These are phyloP conservation scores for Parmelia sp. DNA, from an alignment of 495 filamentous ascomycete species.

Conservation along the genomic window DNA sequence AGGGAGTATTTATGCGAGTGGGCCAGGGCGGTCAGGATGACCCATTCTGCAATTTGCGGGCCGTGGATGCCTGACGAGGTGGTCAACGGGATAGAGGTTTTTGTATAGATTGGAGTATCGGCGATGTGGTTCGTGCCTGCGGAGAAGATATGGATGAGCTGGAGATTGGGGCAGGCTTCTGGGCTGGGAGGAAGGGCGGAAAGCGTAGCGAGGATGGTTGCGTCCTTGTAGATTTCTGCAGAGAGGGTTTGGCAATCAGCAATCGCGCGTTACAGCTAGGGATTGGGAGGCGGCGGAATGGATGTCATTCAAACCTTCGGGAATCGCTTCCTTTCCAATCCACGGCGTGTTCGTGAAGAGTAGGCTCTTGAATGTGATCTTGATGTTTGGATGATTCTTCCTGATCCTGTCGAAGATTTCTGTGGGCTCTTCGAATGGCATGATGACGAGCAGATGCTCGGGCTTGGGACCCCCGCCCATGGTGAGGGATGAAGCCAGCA, in stretches of 20 bases:
- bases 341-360: slow-evolving; percentile 17
- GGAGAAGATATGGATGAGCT: slow-evolving; percentile 67
- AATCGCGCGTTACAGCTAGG: not conserved
- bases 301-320: slow-evolving; percentile 8
- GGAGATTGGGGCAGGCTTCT: slow-evolving; percentile 27
- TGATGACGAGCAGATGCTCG: slow-evolving; percentile 41
- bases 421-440: slow-evolving; percentile 39
- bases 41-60: slow-evolving; percentile 82
- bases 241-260: not conserved
- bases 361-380: slow-evolving; percentile 36
- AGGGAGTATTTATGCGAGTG: slow-evolving; percentile 48
- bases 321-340: not conserved
- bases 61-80: slow-evolving; percentile 74
- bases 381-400: slow-evolving; percentile 45
- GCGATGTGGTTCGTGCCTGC: slow-evolving; percentile 68
- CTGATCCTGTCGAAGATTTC: slow-evolving; percentile 39
- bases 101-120: slow-evolving; percentile 55
- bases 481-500: slow-evolving; percentile 14
- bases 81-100: slow-evolving; percentile 58
- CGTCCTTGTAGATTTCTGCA: slow-evolving; percentile 49
- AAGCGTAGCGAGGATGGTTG: slow-evolving; percentile 60
- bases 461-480: slow-evolving; percentile 33
- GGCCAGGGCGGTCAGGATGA: slow-evolving; percentile 48
- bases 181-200: slow-evolving; percentile 40
- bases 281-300: not conserved